Evolutionary conservation across 116 monocot species (phyloP).

Genomic region (Dioscorea cayenensis): DNA sequence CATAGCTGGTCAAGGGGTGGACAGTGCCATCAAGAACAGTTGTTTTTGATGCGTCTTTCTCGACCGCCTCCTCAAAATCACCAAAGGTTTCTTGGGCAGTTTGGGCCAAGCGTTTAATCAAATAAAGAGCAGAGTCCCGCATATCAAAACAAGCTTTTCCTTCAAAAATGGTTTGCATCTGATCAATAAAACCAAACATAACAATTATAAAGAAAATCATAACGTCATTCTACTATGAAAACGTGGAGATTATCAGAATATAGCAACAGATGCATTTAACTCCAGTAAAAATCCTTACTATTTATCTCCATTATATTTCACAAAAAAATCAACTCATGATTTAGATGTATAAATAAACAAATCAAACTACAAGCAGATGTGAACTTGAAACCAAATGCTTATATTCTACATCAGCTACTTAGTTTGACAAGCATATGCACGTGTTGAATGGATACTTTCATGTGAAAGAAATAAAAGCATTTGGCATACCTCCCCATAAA

Average conservation of each 20-base stretch:
- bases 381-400: too few species aligned
- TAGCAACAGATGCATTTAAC: too few species aligned
- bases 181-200: neutral
- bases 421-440: too few species aligned
- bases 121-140: conserved; percentile 56
- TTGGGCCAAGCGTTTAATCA: conserved; percentile 67
- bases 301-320: too few species aligned
- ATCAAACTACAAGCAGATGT: too few species aligned
- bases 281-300: too few species aligned
- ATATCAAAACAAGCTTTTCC: conserved; percentile 75
- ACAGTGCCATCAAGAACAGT: conserved; percentile 83
- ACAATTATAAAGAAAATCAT: too few species aligned
- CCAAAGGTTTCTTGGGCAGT: conserved; percentile 93
- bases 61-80: conserved; percentile 95
- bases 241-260: too few species aligned
- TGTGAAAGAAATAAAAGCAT: neutral
- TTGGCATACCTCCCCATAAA: conserved; percentile 64
- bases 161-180: conserved; percentile 86
- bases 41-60: conserved; percentile 91
- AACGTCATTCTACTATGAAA: too few species aligned
- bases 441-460: neutral
- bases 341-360: too few species aligned
- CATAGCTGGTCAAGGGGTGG: conserved; percentile 85
- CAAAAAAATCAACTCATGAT: too few species aligned
- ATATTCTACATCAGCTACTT: too few species aligned